Evolutionary conservation across 2,329 filamentous ascomycete species (phyloP).

Genomic region (Talaromyces piceae): DNA sequence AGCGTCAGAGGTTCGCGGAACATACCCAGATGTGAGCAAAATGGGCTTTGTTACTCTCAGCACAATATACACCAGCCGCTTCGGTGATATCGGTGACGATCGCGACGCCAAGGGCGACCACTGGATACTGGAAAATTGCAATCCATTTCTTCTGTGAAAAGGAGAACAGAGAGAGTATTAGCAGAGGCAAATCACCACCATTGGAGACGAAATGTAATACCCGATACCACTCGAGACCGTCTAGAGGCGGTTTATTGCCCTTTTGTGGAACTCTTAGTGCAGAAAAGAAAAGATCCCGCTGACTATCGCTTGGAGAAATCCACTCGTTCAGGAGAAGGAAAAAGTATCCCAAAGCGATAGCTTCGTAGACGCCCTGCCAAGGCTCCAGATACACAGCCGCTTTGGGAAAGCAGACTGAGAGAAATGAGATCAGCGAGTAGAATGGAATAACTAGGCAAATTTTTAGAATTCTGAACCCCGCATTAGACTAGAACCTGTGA

Average conservation of each 20-base stretch:
- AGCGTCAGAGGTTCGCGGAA: conserved; percentile 15
- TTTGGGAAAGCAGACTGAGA: conserved; percentile 32
- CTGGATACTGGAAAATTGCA: conserved; percentile 36
- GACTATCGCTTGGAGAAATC: conserved; percentile 28
- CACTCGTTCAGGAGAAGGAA: conserved; percentile 41
- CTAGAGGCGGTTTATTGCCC: conserved; percentile 14
- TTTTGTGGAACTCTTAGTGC: conserved; percentile 25
- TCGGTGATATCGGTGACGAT: conserved; percentile 26
- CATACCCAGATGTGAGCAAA: conserved; percentile 34
- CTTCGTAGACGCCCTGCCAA: conserved; percentile 34
- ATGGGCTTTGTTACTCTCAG: conserved; percentile 22
- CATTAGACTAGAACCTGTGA: not conserved
- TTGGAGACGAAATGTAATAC: conserved; percentile 15
- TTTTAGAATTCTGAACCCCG: conserved; percentile 30
- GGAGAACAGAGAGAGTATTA: too few species aligned
- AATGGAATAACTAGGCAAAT: conserved; percentile 37
- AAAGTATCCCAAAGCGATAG: conserved; percentile 37
- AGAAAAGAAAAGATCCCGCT: conserved; percentile 31
- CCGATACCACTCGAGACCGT: conserved; percentile 22
- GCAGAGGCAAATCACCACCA: too few species aligned
- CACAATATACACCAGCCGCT: conserved; percentile 22
- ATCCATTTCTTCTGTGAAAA: conserved; percentile 25
- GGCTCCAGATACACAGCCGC: conserved; percentile 35
- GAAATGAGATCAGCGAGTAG: conserved; percentile 34
- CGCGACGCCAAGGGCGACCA: conserved; percentile 18